phyloP scores from a whole-genome alignment of 345 rosid genomes.

The Camelina sativa region DNA sequence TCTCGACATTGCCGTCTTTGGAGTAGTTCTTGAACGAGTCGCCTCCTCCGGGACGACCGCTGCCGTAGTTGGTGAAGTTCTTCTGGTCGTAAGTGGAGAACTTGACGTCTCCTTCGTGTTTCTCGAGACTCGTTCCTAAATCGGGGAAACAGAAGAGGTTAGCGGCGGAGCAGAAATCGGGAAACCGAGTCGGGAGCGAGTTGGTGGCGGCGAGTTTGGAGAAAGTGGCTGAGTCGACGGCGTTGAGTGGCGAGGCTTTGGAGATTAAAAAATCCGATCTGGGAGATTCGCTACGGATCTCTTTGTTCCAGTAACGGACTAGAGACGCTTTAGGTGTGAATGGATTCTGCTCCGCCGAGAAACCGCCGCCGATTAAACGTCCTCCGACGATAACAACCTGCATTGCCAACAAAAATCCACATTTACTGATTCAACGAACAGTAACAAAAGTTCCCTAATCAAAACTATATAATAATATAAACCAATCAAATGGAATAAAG shows the following conservation, averaged over 20 bases:
- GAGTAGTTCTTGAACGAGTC: slow-evolving; percentile 67
- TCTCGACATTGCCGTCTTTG: slow-evolving; percentile 39
- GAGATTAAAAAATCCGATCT: slow-evolving; percentile 68
- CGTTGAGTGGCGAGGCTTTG: slow-evolving; percentile 74
- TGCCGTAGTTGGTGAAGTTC: slow-evolving; percentile 86
- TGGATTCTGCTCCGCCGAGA: slow-evolving; percentile 54
- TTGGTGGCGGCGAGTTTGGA: slow-evolving; percentile 71
- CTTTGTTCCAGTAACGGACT: slow-evolving; percentile 88
- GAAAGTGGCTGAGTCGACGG: slow-evolving; percentile 66
- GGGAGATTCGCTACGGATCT: slow-evolving; percentile 53
- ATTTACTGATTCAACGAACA: slow-evolving; percentile 5
- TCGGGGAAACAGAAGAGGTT: slow-evolving; percentile 85
- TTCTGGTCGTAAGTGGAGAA: slow-evolving; percentile 59
- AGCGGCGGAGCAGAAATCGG: slow-evolving; percentile 80
- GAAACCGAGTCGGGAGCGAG: slow-evolving; percentile 62
- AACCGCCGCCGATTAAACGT: slow-evolving; percentile 40
- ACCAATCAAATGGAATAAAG: neutral
- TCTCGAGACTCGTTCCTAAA: slow-evolving; percentile 49
- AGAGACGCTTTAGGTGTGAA: slow-evolving; percentile 76
- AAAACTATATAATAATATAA: too few relatives aligned
- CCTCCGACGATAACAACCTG: slow-evolving; percentile 50
- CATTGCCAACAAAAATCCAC: slow-evolving; percentile 36
- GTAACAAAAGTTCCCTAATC: neutral
- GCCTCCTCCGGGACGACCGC: slow-evolving; percentile 50
- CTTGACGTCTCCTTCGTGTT: slow-evolving; percentile 54